These are phyloP conservation scores for Berkeleyomyces basicola DNA, from an alignment of 2,329 filamentous ascomycete genomes.

Conservation along the genomic window DNA sequence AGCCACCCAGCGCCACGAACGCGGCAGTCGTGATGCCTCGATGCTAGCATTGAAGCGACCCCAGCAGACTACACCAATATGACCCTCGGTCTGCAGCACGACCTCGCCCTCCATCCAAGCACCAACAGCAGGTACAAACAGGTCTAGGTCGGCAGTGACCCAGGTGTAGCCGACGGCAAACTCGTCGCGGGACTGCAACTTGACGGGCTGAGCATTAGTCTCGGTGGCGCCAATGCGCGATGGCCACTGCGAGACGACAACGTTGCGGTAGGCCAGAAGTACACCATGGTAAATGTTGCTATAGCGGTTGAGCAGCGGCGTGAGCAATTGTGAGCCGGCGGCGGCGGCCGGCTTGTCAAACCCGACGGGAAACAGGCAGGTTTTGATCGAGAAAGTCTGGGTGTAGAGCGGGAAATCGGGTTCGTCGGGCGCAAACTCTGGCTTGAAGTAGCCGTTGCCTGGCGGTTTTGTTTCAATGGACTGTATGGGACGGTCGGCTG, in stretches of 20 bases:
- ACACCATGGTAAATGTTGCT: constrained; percentile 56
- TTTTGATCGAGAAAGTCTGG: constrained; percentile 66
- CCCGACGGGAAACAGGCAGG: constrained; percentile 55
- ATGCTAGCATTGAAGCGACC: constrained; percentile 87
- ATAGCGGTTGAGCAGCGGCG: constrained; percentile 60
- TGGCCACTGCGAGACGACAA: constrained; percentile 44
- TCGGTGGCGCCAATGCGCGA: constrained; percentile 31
- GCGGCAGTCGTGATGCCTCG: constrained; percentile 57
- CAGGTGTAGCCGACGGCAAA: constrained; percentile 77
- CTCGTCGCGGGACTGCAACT: constrained; percentile 49
- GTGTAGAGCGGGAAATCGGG: constrained; percentile 55
- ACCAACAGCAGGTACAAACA: constrained; percentile 63
- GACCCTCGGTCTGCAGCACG: constrained; percentile 74
- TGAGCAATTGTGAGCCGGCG: constrained; percentile 56
- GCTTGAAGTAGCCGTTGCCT: constrained; percentile 22
- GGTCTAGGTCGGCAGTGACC: constrained; percentile 70
- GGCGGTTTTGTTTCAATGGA: constrained; percentile 18
- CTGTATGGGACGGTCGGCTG: constrained; percentile 19
- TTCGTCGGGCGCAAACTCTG: constrained; percentile 23
- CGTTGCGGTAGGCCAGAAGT: constrained; percentile 56
- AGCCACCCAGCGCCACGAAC: constrained; percentile 64
- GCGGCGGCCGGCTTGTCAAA: constrained; percentile 55
- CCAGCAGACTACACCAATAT: constrained; percentile 77
- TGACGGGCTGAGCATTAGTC: constrained; percentile 29
- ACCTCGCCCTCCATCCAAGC: constrained; percentile 64